A percentile compares a stretch with the other conserved stretches of the same genome.
phyloP scores from a whole-genome alignment of 768 basidiomycete genomes.

The Tubosaeta brunneosetosa region DNA sequence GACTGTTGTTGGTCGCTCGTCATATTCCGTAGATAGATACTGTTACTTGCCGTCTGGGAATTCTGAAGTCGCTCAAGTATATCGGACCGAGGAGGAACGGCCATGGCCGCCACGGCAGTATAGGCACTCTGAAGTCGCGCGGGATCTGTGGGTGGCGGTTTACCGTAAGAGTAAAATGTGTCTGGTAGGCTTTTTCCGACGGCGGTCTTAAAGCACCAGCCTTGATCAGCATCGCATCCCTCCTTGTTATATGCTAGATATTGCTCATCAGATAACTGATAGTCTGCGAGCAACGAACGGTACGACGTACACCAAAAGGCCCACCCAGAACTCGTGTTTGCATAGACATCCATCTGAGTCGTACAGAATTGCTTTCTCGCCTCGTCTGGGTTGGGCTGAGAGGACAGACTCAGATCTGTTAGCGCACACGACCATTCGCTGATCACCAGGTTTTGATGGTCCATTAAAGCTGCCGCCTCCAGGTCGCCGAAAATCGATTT shows the following conservation, averaged over 20 bases:
- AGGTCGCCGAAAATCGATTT: constrained; percentile 12
- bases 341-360: constrained; percentile 55
- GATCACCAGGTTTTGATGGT: constrained; percentile 42
- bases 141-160: constrained; percentile 19
- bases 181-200: constrained; percentile 53
- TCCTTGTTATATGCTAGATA: constrained; percentile 56
- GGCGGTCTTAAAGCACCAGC: constrained; percentile 66
- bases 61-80: constrained; percentile 9
- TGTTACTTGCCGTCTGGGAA: background rate
- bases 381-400: constrained; percentile 40
- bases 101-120: constrained; percentile 11
- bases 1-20: constrained; percentile 9
- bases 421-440: constrained; percentile 53
- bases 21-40: constrained; percentile 3
- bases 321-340: constrained; percentile 57
- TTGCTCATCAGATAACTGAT: background rate
- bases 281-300: background rate
- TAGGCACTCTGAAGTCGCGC: constrained; percentile 20
- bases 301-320: constrained; percentile 58
- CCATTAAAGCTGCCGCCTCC: constrained; percentile 23
- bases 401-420: constrained; percentile 43
- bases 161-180: constrained; percentile 53
- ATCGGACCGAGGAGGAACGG: constrained; percentile 10
- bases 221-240: constrained; percentile 50
- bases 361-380: constrained; percentile 51